A percentile compares a stretch with the other conserved stretches of the same genome.
phyloP scores from a whole-genome alignment of 495 filamentous ascomycete genomes.

The Opeltia flavorubescens region DNA sequence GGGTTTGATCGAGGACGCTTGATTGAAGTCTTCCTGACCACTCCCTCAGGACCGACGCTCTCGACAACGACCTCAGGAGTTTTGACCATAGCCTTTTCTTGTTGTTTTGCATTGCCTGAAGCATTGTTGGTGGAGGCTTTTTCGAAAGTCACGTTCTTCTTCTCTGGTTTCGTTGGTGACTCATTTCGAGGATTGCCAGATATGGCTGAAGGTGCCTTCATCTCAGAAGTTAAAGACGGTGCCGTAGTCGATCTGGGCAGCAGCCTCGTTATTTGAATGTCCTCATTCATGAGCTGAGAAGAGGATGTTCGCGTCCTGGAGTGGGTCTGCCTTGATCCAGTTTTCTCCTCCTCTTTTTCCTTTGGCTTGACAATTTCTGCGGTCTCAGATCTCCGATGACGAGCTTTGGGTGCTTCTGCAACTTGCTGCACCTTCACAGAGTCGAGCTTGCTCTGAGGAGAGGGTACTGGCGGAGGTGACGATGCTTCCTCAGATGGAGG shows the following conservation, averaged over 20 bases:
- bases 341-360: background rate
- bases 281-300: conserved; percentile 8
- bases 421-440: conserved; percentile 1
- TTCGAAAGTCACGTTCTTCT: background rate
- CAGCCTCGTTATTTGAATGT: background rate
- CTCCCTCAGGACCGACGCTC: conserved; percentile 9
- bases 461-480: conserved; percentile 1
- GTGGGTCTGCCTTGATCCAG: conserved; percentile 2
- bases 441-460: conserved; percentile 2
- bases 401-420: background rate
- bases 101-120: background rate
- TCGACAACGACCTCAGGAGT: conserved; percentile 11
- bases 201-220: background rate
- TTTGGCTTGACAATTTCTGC: background rate
- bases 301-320: conserved; percentile 11
- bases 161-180: background rate
- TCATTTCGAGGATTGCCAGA: background rate
- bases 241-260: conserved; percentile 5
- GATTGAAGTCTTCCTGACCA: conserved; percentile 14
- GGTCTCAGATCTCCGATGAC: background rate
- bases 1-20: conserved; percentile 17
- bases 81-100: background rate
- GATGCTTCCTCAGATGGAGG: conserved; percentile 2
- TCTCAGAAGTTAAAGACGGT: background rate
- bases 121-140: background rate